Evolutionary conservation across 2,329 filamentous ascomycete species (phyloP).

Genomic region (Phyllosticta citrichinensis): DNA sequence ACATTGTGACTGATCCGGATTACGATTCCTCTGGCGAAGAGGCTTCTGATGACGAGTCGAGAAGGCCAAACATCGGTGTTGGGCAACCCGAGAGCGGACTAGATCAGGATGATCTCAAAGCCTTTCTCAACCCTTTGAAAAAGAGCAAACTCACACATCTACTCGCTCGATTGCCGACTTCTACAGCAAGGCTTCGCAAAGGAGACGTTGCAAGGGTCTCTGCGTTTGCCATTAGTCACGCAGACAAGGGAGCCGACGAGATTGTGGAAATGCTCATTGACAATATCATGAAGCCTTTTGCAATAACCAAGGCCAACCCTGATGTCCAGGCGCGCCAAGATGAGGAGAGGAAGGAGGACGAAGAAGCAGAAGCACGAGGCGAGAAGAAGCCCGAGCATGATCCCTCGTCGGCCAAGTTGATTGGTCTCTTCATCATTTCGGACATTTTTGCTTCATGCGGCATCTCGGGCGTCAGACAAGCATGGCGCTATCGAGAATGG

Average conservation of each 20-base stretch:
- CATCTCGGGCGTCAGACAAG: conserved; percentile 67
- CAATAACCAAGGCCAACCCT: conserved; percentile 61
- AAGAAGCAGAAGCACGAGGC: conserved; percentile 11
- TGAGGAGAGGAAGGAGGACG: conserved; percentile 13
- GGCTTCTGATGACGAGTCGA: conserved; percentile 47
- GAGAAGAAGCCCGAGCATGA: conserved; percentile 39
- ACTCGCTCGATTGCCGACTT: conserved; percentile 70
- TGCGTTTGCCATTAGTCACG: conserved; percentile 80
- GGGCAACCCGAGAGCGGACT: conserved; percentile 24
- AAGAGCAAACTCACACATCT: conserved; percentile 78
- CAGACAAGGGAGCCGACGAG: conserved; percentile 75
- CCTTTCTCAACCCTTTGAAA: conserved; percentile 70
- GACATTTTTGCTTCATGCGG: conserved; percentile 71
- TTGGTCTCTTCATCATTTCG: conserved; percentile 69
- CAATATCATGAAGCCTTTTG: conserved; percentile 70
- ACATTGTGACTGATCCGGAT: conserved; percentile 74
- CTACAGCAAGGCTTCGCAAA: conserved; percentile 62
- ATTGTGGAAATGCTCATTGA: conserved; percentile 79
- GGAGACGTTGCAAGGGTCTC: conserved; percentile 81
- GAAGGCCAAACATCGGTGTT: conserved; percentile 34
- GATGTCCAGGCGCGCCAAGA: conserved; percentile 35
- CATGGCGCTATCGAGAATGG: conserved; percentile 75
- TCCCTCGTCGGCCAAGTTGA: conserved; percentile 61
- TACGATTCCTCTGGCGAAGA: conserved; percentile 85
- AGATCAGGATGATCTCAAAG: conserved; percentile 34